Percentiles rank a stretch among this genome's conserved stretches.
These are phyloP conservation scores for Aspergillus calidoustus DNA, from an alignment of 2,329 filamentous ascomycete species.

Conservation along the genomic window DNA sequence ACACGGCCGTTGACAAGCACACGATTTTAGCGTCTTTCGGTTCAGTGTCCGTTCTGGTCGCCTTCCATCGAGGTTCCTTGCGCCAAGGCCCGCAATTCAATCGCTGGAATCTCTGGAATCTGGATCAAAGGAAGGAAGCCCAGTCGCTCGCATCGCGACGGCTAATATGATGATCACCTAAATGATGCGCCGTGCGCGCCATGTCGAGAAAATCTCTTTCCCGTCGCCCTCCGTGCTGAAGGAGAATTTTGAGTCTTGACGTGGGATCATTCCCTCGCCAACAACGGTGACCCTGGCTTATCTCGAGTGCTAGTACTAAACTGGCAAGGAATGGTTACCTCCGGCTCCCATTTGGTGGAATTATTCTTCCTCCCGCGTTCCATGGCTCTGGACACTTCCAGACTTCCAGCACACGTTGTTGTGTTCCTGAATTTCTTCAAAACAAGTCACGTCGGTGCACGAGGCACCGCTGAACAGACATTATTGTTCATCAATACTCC, in stretches of 20 bases:
- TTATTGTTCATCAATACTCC: neutral
- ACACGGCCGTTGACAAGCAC: conserved; percentile 20
- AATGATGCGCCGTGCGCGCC: neutral
- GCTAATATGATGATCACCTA: neutral
- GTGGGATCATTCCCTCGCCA: conserved; percentile 15
- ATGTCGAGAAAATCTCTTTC: neutral
- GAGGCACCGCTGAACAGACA: neutral
- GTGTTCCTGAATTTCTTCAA: conserved; percentile 4
- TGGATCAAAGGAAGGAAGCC: conserved; percentile 7
- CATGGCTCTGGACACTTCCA: conserved; percentile 14
- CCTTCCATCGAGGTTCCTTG: conserved; percentile 25
- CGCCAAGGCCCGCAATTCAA: conserved; percentile 7
- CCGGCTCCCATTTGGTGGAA: conserved; percentile 16
- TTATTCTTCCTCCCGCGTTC: conserved; percentile 12
- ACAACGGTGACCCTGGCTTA: conserved; percentile 24
- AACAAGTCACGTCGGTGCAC: neutral
- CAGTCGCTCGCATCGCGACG: conserved; percentile 3
- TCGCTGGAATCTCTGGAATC: neutral
- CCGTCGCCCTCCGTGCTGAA: neutral
- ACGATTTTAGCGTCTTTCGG: conserved; percentile 26
- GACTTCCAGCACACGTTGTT: neutral
- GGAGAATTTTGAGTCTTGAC: neutral
- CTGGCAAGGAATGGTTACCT: conserved; percentile 19
- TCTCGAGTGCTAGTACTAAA: conserved; percentile 12
- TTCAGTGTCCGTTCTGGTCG: conserved; percentile 21